Evolutionary conservation across 345 rosid genomes (phyloP), one percentile per base, ranked within the genome.

Genomic region (Linum trigynum): DNA sequence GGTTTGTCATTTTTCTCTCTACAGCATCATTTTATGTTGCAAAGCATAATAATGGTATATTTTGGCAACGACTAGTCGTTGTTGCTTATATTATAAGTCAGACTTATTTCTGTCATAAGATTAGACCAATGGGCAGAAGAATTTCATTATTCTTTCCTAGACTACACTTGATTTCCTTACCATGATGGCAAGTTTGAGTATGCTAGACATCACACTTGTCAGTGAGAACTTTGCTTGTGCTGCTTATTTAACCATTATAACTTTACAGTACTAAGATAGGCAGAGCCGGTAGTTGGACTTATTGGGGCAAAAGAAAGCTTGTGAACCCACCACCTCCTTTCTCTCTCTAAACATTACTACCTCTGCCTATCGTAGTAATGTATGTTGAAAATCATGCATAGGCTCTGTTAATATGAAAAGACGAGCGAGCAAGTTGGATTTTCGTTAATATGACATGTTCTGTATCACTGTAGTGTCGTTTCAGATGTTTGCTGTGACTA

Each of bases 1-100:
- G 97, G 99, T 90, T 70, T 74, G 85, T 66, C 38, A 40, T 55
- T 55, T 37, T 67, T 45, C 38, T 68, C 35, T 42, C 67, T 67
- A 65, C 55, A 40, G 55, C 61, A 66, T 64, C n/a, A 14, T 78
- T 40, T 23, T 59, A 5, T 16, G 23, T 38, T 36, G 43, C 59
- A 3, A 37, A 36, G 14, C 32, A 23, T 23, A 23, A 17, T 12
- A 48, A 48, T 48, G 7, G 14, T 48, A 48, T 9, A 48, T 48
- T 48, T 48, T 5, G 53, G 15, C 14, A 48, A 15, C 14, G 53
- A 15, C 53, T 15, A 48, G 53, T 15, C 1, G 7, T 41, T 45
- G 51, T 45, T 48, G 11, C 53, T 2, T 7, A 15, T 48, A 48
- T 48, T 48, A 3, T 48, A 48, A 48, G 53, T 48, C 14, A 15